Evolutionary conservation across 352 stramenopile genomes (phyloP).

Genomic region (Phytophthora constricta): DNA sequence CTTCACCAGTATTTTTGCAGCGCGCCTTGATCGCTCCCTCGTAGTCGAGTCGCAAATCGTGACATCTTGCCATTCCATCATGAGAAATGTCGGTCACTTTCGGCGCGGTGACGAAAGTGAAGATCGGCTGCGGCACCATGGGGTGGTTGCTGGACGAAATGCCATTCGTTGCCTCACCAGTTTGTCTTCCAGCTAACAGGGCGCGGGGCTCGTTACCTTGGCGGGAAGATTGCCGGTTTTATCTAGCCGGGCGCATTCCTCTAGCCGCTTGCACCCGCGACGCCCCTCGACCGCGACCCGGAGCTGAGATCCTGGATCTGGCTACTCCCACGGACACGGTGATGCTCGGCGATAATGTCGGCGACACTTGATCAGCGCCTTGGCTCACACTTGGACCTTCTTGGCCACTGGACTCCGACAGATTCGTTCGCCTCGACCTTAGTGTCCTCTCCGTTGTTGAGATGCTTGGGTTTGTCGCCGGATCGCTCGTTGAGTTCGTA

Average conservation of each 20-base stretch:
- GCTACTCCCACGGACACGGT: no score
- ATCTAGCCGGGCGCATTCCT: neutral
- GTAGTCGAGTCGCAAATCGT: constrained; percentile 8
- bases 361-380: no score
- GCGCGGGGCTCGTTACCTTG: neutral
- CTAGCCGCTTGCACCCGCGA: neutral
- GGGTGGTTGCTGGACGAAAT: neutral
- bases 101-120: constrained; percentile 8
- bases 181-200: neutral
- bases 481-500: neutral
- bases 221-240: neutral
- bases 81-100: constrained; percentile 6
- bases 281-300: no score
- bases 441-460: neutral
- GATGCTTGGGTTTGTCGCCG: neutral
- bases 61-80: constrained; percentile 1
- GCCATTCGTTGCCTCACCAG: neutral
- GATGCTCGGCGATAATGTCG: no score
- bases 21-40: constrained; percentile 2
- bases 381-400: no score
- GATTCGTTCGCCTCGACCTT: no score
- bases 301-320: no score
- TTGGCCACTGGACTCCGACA: no score
- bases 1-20: constrained; percentile 6
- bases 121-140: constrained; percentile 9